Percentiles rank a stretch among this genome's conserved stretches.
phyloP scores from a whole-genome alignment of 2,329 filamentous ascomycete species.

The Aspergillus spinulosporus region DNA sequence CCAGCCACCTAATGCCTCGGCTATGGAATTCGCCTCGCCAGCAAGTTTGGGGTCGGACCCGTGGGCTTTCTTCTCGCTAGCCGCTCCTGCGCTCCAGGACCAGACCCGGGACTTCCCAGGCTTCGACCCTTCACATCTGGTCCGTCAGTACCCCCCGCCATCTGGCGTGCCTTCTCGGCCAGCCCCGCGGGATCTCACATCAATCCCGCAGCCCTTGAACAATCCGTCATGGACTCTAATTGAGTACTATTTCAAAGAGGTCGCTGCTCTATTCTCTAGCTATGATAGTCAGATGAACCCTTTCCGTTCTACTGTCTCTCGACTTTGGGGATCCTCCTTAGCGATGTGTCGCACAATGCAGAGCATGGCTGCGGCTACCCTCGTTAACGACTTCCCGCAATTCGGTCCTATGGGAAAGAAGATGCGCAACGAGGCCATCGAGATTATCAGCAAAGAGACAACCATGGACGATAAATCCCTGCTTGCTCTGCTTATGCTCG shows the following conservation, averaged over 20 bases:
- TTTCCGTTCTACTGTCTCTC: conserved; percentile 59
- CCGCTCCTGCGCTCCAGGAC: conserved; percentile 23
- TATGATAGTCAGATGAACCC: conserved; percentile 64
- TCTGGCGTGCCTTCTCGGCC: conserved; percentile 23
- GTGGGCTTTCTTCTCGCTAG: conserved; percentile 29
- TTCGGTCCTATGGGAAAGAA: conserved; percentile 53
- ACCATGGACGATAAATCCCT: conserved; percentile 56
- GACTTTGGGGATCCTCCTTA: conserved; percentile 58
- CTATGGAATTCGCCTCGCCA: conserved; percentile 24
- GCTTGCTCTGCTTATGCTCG: conserved; percentile 59
- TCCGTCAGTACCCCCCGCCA: conserved; percentile 35
- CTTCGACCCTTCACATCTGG: conserved; percentile 36
- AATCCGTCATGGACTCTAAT: conserved; percentile 58
- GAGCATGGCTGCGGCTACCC: conserved; percentile 63
- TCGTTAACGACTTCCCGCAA: conserved; percentile 58
- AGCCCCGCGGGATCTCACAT: conserved; percentile 28
- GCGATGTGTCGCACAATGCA: conserved; percentile 63
- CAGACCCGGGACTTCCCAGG: conserved; percentile 23
- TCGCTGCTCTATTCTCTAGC: conserved; percentile 63
- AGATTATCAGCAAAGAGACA: conserved; percentile 50
- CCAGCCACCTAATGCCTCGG: conserved; percentile 19
- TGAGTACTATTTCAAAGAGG: conserved; percentile 65
- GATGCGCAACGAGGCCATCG: conserved; percentile 55
- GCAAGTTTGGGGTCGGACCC: conserved; percentile 24
- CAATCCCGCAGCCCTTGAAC: conserved; percentile 43